Evolutionary conservation across 768 basidiomycete genomes (phyloP).

Genomic region (Agrocybe pediades): DNA sequence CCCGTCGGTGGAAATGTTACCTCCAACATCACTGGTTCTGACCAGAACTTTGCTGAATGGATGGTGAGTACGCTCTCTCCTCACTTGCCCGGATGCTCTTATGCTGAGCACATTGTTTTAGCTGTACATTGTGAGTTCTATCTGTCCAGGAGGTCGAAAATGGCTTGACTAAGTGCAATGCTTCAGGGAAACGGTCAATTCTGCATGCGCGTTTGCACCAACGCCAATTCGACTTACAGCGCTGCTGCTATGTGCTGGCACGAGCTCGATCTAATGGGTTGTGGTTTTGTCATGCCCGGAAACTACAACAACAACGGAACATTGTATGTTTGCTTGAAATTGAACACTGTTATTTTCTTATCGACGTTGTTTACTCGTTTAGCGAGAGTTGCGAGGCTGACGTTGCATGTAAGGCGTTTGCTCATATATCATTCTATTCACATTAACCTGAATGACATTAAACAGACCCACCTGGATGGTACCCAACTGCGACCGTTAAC

Average conservation of each 20-base stretch:
- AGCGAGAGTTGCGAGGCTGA: constrained; percentile 47
- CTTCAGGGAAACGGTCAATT: constrained; percentile 36
- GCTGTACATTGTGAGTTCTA: constrained; percentile 31
- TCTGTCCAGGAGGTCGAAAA: not conserved
- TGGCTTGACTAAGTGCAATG: not conserved
- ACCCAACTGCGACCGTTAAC: constrained; percentile 38
- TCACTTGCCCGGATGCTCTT: not conserved
- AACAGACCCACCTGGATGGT: constrained; percentile 47
- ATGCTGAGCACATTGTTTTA: constrained; percentile 7
- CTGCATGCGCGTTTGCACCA: constrained; percentile 44
- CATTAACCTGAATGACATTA: not conserved
- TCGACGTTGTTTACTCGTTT: not conserved
- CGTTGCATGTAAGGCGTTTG: constrained; percentile 35
- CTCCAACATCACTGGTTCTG: constrained; percentile 39
- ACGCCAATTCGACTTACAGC: constrained; percentile 44
- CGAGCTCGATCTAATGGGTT: constrained; percentile 47
- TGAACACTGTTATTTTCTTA: not conserved
- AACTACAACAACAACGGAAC: constrained; percentile 44
- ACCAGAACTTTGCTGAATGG: constrained; percentile 42
- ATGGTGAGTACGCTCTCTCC: constrained; percentile 30
- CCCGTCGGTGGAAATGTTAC: constrained; percentile 50
- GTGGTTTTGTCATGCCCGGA: constrained; percentile 48
- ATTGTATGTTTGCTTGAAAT: constrained; percentile 30
- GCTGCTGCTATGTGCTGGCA: constrained; percentile 47
- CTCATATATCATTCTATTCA: not conserved